A percentile compares a stretch with the other conserved stretches of the same genome.
phyloP scores from a whole-genome alignment of 2,329 filamentous ascomycete genomes.

The Sarocladiaceae sp. region DNA sequence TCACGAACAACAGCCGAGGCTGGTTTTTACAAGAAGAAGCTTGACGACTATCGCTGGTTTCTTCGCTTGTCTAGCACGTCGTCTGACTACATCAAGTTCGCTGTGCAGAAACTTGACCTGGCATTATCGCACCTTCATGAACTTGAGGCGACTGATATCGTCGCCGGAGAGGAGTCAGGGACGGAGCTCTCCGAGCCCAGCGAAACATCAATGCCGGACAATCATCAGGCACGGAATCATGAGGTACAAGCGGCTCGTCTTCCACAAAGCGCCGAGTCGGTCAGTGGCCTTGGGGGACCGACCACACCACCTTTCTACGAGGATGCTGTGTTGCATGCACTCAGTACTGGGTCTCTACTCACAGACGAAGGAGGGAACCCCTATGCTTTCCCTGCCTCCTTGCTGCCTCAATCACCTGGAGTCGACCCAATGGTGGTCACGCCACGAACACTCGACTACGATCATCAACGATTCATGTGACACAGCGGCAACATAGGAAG shows the following conservation, averaged over 20 bases:
- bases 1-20: conserved; percentile 9
- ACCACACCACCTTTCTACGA: conserved; percentile 6
- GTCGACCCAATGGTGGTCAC: conserved; percentile 6
- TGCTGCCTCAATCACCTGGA: conserved; percentile 3
- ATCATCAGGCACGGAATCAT: too few species aligned
- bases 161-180: not conserved
- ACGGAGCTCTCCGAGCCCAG: not conserved
- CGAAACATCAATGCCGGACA: too few species aligned
- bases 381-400: conserved; percentile 2
- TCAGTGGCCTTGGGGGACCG: not conserved
- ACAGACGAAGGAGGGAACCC: not conserved
- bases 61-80: conserved; percentile 10
- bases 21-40: conserved; percentile 8
- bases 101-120: conserved; percentile 11
- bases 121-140: conserved; percentile 11
- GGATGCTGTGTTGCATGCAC: conserved; percentile 9
- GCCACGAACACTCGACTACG: conserved; percentile 10
- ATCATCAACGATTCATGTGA: conserved; percentile 4
- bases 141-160: conserved; percentile 9
- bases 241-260: not conserved
- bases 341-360: conserved; percentile 1
- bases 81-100: conserved; percentile 10
- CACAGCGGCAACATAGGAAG: not conserved
- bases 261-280: not conserved
- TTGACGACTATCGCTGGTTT: conserved; percentile 11